Percentiles rank a stretch among this genome's conserved stretches.
Conservation (phyloP, 768 basidiomycete genomes). For the Sporobolomyces phaffii region DNA sequence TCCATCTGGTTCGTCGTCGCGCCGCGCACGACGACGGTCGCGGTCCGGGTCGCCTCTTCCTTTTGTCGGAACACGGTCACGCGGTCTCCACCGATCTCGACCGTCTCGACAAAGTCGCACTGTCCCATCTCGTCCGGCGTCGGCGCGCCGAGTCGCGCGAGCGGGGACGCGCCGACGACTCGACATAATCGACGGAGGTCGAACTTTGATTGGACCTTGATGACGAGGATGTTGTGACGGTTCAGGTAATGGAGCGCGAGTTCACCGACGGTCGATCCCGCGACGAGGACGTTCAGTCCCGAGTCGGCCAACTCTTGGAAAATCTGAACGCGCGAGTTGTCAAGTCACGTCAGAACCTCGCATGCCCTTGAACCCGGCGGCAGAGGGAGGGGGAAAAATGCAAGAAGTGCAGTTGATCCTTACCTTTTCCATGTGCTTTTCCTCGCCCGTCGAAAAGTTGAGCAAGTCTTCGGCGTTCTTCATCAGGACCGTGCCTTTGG, state of each 20-base stretch:
- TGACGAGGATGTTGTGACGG: conserved; percentile 82
- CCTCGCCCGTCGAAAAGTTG: conserved; percentile 92
- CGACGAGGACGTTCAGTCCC: conserved; percentile 87
- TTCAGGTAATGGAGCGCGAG: conserved; percentile 96
- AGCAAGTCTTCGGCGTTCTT: conserved; percentile 94
- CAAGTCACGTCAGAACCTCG: no score
- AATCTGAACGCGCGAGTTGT: no score
- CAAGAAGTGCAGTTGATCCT: not conserved
- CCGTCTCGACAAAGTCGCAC: conserved; percentile 88
- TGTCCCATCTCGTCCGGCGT: conserved; percentile 92
- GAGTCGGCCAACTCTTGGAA: conserved; percentile 95
- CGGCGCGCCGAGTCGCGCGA: conserved; percentile 90
- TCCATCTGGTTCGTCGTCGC: conserved; percentile 91
- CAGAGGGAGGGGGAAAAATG: no score
- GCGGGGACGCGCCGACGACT: conserved; percentile 90
- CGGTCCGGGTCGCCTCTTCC: conserved; percentile 71
- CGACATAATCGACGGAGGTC: conserved; percentile 89
- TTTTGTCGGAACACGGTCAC: conserved; percentile 88
- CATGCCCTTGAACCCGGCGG: no score
- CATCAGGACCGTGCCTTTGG: conserved; percentile 94
- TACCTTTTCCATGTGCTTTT: conserved; percentile 86
- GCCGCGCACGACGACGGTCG: conserved; percentile 90
- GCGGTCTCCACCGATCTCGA: conserved; percentile 94
- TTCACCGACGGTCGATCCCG: conserved; percentile 86
- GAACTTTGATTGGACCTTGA: conserved; percentile 97